These are phyloP conservation scores for Selaginella moellendorffii DNA, from an alignment of 75 land plant species.

Conservation along the genomic window DNA sequence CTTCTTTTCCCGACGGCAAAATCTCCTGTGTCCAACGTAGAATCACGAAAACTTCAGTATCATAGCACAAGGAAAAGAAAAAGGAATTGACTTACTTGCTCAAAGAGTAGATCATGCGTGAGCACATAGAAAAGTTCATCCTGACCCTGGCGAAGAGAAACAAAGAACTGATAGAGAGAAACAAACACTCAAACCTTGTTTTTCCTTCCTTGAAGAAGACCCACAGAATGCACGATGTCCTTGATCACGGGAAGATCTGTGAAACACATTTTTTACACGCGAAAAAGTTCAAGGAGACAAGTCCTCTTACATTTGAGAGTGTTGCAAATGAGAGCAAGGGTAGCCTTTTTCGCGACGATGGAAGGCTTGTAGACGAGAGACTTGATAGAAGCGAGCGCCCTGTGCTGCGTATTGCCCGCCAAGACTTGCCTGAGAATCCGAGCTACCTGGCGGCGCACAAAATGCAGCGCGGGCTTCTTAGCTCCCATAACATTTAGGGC, in stretches of 20 bases:
- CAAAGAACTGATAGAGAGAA: conserved; percentile 34
- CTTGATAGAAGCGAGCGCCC: conserved; percentile 61
- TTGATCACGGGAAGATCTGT: conserved; percentile 54
- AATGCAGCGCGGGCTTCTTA: not conserved
- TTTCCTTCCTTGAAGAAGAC: conserved; percentile 30
- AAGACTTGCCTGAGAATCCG: conserved; percentile 44
- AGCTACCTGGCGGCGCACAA: conserved; percentile 72
- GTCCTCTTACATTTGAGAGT: conserved; percentile 55
- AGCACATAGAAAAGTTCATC: conserved; percentile 52
- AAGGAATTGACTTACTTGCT: conserved; percentile 38
- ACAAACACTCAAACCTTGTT: not conserved
- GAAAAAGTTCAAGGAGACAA: not conserved
- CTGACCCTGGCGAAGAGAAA: conserved; percentile 29
- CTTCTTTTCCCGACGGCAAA: conserved; percentile 43
- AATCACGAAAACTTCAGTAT: not conserved
- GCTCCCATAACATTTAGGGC: no score
- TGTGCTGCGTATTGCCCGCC: conserved; percentile 46
- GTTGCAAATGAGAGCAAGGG: conserved; percentile 73
- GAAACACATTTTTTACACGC: not conserved
- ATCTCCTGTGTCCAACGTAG: conserved; percentile 25
- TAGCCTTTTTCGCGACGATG: conserved; percentile 80
- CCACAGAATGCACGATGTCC: conserved; percentile 34
- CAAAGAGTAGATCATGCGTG: conserved; percentile 71
- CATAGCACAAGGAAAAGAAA: not conserved
- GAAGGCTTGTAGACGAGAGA: conserved; percentile 61